Conservation (phyloP, 2,329 filamentous ascomycete species). For the Xylariaceae sp. region DNA sequence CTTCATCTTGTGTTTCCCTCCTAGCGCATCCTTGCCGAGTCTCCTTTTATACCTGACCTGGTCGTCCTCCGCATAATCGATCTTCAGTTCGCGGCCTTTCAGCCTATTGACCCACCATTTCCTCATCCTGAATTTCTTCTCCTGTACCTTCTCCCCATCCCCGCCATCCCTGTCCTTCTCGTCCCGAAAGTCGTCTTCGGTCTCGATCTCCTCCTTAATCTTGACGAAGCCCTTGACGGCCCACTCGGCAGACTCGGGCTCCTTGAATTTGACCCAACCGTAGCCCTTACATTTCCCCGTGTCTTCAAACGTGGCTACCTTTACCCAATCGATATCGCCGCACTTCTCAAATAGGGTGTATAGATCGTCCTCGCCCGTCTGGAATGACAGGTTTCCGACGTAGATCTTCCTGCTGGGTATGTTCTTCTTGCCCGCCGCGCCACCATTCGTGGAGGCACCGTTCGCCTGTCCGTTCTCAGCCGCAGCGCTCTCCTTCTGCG, state of each 20-base stretch:
- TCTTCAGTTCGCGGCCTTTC: conserved; percentile 76
- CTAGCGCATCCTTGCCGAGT: conserved; percentile 72
- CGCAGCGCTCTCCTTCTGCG: conserved; percentile 58
- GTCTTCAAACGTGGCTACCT: conserved; percentile 95
- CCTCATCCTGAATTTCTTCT: conserved; percentile 59
- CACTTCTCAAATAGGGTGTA: conserved; percentile 82
- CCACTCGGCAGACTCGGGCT: conserved; percentile 71
- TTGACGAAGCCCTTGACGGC: conserved; percentile 82
- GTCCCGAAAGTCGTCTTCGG: conserved; percentile 62
- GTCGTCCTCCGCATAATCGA: conserved; percentile 93
- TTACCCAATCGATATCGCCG: conserved; percentile 78
- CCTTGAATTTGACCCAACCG: conserved; percentile 90
- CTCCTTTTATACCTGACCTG: conserved; percentile 90
- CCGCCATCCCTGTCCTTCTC: conserved; percentile 45
- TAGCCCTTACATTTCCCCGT: conserved; percentile 97
- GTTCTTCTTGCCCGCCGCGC: conserved; percentile 43
- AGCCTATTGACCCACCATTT: conserved; percentile 88
- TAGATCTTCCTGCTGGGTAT: conserved; percentile 83
- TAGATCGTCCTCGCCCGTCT: conserved; percentile 79
- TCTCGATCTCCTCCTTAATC: conserved; percentile 67
- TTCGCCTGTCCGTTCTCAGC: conserved; percentile 32
- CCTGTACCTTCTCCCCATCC: conserved; percentile 45
- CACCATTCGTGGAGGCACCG: conserved; percentile 15
- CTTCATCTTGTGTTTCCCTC: conserved; percentile 10
- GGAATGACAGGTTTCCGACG: conserved; percentile 86